Conservation (phyloP, 2,329 filamentous ascomycete species). For the Aspergillus thermomutatus region DNA sequence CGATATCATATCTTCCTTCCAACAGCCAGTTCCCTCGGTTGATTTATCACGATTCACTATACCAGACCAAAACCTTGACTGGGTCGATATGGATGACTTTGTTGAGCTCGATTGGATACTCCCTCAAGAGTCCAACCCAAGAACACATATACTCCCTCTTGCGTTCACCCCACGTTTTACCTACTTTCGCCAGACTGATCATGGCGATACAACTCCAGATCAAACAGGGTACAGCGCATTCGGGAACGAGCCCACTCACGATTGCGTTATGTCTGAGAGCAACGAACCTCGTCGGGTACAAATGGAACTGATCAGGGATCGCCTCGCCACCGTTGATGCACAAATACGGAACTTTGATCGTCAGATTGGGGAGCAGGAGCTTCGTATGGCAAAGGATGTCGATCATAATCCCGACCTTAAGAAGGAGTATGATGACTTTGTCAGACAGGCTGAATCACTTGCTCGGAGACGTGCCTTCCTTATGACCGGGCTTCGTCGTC, state of each 20-base stretch:
- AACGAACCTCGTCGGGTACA: constrained; percentile 89
- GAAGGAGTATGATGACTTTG: constrained; percentile 48
- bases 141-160: constrained; percentile 90
- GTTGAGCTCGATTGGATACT: constrained; percentile 96
- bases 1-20: constrained; percentile 55
- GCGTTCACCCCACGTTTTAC: constrained; percentile 93
- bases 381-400: constrained; percentile 56
- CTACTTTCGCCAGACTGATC: constrained; percentile 96
- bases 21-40: constrained; percentile 49
- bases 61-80: constrained; percentile 89
- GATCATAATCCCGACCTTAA: constrained; percentile 45
- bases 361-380: constrained; percentile 70
- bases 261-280: constrained; percentile 89
- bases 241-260: constrained; percentile 87
- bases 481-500: constrained; percentile 54
- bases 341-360: constrained; percentile 75
- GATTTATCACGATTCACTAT: constrained; percentile 88
- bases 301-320: constrained; percentile 75
- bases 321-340: constrained; percentile 71
- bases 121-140: constrained; percentile 82
- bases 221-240: constrained; percentile 82
- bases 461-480: constrained; percentile 59
- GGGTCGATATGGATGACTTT: constrained; percentile 99
- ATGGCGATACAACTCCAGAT: constrained; percentile 70
- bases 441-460: constrained; percentile 56